Evolutionary conservation across 495 filamentous ascomycete species (phyloP).

Genomic region (Beverwykella pulmonaria): DNA sequence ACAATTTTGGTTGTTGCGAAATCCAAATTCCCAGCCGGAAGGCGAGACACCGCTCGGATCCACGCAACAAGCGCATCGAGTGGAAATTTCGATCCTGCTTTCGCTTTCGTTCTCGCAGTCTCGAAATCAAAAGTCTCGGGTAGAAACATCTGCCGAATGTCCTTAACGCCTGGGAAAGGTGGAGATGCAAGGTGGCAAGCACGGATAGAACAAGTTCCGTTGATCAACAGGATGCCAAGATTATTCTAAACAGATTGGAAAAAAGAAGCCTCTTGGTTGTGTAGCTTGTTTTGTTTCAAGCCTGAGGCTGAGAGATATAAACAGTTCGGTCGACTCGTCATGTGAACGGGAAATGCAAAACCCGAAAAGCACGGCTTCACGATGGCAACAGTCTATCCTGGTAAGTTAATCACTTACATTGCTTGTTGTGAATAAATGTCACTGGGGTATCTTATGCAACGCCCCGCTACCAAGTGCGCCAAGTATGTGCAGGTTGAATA

Average conservation of each 20-base stretch:
- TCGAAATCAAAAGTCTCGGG: too few relatives aligned
- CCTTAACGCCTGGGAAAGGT: background rate
- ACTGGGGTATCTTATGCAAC: background rate
- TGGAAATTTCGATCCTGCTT: too few relatives aligned
- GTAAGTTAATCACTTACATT: background rate
- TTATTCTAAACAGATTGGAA: background rate
- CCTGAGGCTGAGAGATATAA: background rate
- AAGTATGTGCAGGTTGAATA: background rate
- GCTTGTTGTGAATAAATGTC: background rate
- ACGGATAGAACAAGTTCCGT: slow-evolving; percentile 10
- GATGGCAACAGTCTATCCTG: background rate
- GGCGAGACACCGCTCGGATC: too few relatives aligned
- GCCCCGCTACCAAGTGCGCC: background rate
- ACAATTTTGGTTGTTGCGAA: too few relatives aligned
- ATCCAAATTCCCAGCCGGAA: too few relatives aligned
- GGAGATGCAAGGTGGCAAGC: background rate
- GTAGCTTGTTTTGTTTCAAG: background rate
- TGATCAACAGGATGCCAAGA: background rate
- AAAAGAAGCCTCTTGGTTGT: background rate
- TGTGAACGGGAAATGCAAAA: background rate
- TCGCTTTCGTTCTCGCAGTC: too few relatives aligned
- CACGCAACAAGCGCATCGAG: too few relatives aligned
- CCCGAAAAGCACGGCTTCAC: background rate
- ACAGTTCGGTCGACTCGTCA: too few relatives aligned
- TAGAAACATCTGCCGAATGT: background rate